Conservation (phyloP, 371 early-diverging fungal species). For the Apophysomyces trapeziformis region DNA sequence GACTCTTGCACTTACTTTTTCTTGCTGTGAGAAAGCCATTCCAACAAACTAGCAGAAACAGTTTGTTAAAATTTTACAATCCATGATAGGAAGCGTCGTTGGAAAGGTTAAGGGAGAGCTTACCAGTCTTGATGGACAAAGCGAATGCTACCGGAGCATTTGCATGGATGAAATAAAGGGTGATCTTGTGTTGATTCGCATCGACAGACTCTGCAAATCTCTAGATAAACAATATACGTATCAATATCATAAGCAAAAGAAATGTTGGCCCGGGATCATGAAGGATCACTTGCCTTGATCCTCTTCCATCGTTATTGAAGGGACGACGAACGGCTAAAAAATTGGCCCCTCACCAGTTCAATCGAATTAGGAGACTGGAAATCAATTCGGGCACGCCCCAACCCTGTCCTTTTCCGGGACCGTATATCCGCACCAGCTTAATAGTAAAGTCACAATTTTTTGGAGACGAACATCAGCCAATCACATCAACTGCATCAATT, state of each 20-base stretch:
- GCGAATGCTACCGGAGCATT: conserved; percentile 90
- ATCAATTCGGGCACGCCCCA: neutral
- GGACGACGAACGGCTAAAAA: neutral
- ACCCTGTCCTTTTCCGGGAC: neutral
- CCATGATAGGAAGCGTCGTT: too few relatives aligned
- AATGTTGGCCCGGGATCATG: neutral
- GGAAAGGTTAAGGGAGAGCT: conserved; percentile 6
- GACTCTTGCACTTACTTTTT: conserved; percentile 56
- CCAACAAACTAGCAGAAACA: conserved; percentile 59
- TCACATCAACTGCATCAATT: too few relatives aligned
- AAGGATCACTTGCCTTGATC: conserved; percentile 10
- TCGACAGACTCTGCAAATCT: conserved; percentile 91
- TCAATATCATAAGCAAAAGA: neutral
- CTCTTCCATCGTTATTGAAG: conserved; percentile 10
- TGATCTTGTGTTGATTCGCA: conserved; percentile 73
- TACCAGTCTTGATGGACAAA: conserved; percentile 89
- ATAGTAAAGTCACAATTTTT: neutral
- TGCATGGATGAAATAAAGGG: conserved; percentile 89
- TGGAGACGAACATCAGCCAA: too few relatives aligned
- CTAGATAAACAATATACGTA: conserved; percentile 17
- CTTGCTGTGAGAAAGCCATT: conserved; percentile 88
- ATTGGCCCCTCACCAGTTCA: neutral
- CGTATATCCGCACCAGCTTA: neutral
- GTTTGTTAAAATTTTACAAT: neutral
- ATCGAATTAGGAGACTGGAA: neutral